phyloP scores from a whole-genome alignment of 305 asterid genomes.

The Fraxinus sp. region DNA sequence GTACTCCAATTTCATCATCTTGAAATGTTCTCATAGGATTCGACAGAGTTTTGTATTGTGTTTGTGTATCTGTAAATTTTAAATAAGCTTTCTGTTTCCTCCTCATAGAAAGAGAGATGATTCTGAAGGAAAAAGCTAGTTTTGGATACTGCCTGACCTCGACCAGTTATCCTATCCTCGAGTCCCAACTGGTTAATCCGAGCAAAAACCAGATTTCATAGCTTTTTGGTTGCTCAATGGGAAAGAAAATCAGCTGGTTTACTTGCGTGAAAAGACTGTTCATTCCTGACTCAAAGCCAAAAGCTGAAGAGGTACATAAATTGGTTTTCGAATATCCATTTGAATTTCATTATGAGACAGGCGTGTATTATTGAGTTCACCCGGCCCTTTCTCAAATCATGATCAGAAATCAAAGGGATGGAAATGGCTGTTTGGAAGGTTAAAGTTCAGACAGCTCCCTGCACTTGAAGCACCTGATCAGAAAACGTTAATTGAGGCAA shows the following conservation, averaged over 20 bases:
- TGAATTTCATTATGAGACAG: not conserved
- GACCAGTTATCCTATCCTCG: not conserved
- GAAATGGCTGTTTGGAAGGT: slow-evolving; percentile 57
- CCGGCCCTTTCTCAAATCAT: not conserved
- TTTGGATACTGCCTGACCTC: slow-evolving; percentile 1
- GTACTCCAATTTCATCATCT: not conserved
- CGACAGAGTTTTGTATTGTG: not conserved
- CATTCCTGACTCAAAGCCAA: slow-evolving; percentile 53
- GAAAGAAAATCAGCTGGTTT: slow-evolving; percentile 71
- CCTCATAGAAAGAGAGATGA: slow-evolving; percentile 1
- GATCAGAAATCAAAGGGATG: slow-evolving; percentile 54
- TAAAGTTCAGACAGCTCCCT: slow-evolving; percentile 48
- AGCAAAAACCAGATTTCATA: not conserved
- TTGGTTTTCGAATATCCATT: not conserved
- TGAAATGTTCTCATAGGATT: slow-evolving; percentile 12
- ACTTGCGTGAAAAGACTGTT: slow-evolving; percentile 68
- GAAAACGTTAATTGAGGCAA: slow-evolving; percentile 50
- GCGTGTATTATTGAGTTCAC: slow-evolving; percentile 6
- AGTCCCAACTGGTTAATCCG: not conserved
- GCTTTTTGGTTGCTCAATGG: slow-evolving; percentile 42
- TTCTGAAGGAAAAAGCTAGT: not conserved
- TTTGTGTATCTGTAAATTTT: not conserved
- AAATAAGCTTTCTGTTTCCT: not conserved
- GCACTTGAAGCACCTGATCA: slow-evolving; percentile 52
- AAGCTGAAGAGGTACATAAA: slow-evolving; percentile 50